Conservation (phyloP, 495 filamentous ascomycete genomes). For the Glonium stellatum region DNA sequence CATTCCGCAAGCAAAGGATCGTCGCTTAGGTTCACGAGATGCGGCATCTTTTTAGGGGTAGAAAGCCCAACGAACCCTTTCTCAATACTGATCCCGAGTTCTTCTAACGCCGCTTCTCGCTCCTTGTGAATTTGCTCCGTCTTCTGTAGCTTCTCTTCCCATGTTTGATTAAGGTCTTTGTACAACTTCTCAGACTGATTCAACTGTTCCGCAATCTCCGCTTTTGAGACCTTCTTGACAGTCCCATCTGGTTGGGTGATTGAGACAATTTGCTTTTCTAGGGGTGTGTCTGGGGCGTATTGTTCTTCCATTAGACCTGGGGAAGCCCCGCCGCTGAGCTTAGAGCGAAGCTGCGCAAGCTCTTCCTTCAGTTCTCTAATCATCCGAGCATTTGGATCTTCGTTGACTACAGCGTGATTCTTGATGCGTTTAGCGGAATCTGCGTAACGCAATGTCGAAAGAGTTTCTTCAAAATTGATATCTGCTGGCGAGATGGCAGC, state of each 20-base stretch:
- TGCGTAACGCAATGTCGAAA: conserved; percentile 92
- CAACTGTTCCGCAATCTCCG: conserved; percentile 94
- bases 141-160: conserved; percentile 92
- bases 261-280: conserved; percentile 93
- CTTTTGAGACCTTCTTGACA: conserved; percentile 94
- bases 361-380: conserved; percentile 97
- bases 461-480: conserved; percentile 98
- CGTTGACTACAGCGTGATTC: conserved; percentile 99
- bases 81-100: conserved; percentile 96
- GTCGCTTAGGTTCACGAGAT: conserved; percentile 96
- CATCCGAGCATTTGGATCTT: conserved; percentile 98
- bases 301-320: conserved; percentile 58
- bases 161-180: conserved; percentile 94
- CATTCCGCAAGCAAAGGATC: conserved; percentile 94
- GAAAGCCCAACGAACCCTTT: conserved; percentile 94
- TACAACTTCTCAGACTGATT: conserved; percentile 94
- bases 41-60: conserved; percentile 97
- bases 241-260: conserved; percentile 80
- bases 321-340: conserved; percentile 58
- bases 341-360: conserved; percentile 74
- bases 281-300: conserved; percentile 83
- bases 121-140: conserved; percentile 98
- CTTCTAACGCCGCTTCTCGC: conserved; percentile 88
- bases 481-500: conserved; percentile 96
- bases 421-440: conserved; percentile 98